phyloP scores from a whole-genome alignment of 768 basidiomycete genomes.

The Lepiota venenata region DNA sequence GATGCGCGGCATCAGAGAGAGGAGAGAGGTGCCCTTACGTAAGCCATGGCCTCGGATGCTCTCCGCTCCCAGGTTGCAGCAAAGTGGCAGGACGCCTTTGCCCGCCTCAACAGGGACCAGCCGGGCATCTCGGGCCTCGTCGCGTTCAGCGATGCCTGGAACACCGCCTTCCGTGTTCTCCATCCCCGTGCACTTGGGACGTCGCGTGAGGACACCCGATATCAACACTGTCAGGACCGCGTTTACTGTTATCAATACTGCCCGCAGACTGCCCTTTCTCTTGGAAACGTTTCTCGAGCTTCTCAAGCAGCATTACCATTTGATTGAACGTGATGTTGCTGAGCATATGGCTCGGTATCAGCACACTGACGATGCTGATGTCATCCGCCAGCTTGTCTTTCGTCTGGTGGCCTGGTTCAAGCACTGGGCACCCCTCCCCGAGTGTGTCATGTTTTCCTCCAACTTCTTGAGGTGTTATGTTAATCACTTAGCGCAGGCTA shows the following conservation, averaged over 20 bases:
- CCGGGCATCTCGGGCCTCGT: conserved; percentile 65
- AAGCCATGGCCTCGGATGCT: conserved; percentile 56
- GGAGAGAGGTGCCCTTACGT: background rate
- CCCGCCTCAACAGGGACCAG: conserved; percentile 54
- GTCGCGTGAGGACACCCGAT: conserved; percentile 10
- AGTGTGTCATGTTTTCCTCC: conserved; percentile 41
- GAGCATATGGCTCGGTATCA: conserved; percentile 52
- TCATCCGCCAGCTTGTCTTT: conserved; percentile 52
- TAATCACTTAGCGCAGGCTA: conserved; percentile 38
- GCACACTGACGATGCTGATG: conserved; percentile 42
- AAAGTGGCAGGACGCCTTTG: conserved; percentile 71
- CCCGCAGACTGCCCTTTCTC: conserved; percentile 57
- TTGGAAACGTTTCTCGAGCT: conserved; percentile 74
- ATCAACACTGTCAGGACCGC: conserved; percentile 47
- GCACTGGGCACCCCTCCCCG: conserved; percentile 66
- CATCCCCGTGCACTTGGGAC: conserved; percentile 31
- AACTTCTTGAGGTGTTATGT: background rate
- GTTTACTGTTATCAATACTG: conserved; percentile 55
- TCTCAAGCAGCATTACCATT: conserved; percentile 52
- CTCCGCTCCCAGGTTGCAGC: conserved; percentile 62
- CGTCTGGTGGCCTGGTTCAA: conserved; percentile 70
- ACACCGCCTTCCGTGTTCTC: conserved; percentile 47
- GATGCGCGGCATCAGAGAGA: conserved; percentile 45
- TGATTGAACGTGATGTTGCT: conserved; percentile 60
- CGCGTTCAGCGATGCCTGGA: conserved; percentile 70